Evolutionary conservation across 2,329 filamentous ascomycete genomes (phyloP).

Genomic region (Rhinocladiella mackenziei): DNA sequence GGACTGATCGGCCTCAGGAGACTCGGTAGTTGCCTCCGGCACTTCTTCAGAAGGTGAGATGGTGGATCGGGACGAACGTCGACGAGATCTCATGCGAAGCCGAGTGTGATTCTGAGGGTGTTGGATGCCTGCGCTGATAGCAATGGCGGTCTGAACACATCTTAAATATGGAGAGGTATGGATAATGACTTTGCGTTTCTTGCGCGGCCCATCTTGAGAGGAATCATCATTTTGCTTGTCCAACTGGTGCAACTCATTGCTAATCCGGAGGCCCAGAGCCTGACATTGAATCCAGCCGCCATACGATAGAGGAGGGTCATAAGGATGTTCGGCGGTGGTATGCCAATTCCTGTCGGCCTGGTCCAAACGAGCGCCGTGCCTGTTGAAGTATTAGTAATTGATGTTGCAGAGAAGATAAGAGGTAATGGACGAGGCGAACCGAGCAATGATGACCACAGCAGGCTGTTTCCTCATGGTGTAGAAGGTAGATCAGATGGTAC

Average conservation of each 20-base stretch:
- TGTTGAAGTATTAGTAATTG: conserved; percentile 32
- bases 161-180: conserved; percentile 92
- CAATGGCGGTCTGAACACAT: conserved; percentile 88
- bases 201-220: conserved; percentile 24
- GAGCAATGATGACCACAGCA: conserved; percentile 42
- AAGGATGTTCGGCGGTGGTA: conserved; percentile 84
- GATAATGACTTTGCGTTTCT: conserved; percentile 67
- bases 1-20: conserved; percentile 3
- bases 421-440: conserved; percentile 31
- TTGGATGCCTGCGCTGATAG: conserved; percentile 77
- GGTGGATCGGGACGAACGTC: conserved; percentile 22
- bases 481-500: too few species aligned
- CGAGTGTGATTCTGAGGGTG: conserved; percentile 36
- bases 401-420: background rate
- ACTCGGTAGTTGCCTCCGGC: conserved; percentile 26
- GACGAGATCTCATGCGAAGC: conserved; percentile 26
- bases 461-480: conserved; percentile 39
- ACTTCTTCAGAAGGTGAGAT: conserved; percentile 17
- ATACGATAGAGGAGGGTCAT: conserved; percentile 92
- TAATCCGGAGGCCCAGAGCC: conserved; percentile 76
- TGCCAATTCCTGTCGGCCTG: conserved; percentile 95
- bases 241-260: conserved; percentile 58
- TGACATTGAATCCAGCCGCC: conserved; percentile 87
- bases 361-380: conserved; percentile 91
- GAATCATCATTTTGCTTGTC: conserved; percentile 37